phyloP scores from a whole-genome alignment of 768 basidiomycete species.

The Amanita pseudoporphyria region DNA sequence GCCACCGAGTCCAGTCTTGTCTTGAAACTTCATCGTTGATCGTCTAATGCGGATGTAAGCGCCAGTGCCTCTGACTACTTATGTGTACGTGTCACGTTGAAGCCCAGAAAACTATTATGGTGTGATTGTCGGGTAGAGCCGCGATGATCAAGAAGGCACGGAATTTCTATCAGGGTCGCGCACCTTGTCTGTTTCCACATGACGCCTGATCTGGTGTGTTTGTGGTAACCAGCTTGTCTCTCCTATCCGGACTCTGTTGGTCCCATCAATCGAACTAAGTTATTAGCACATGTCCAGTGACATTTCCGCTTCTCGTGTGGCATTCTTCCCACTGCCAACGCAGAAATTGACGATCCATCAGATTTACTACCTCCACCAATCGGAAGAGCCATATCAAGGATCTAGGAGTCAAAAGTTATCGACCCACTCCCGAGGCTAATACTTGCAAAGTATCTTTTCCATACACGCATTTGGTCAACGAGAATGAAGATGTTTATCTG shows the following conservation, averaged over 20 bases:
- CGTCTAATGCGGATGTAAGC: background rate
- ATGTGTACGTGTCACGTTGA: no score
- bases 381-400: no score
- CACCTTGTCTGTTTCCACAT: background rate
- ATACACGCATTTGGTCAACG: background rate
- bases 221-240: slow-evolving; percentile 3
- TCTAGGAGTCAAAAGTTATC: no score
- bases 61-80: background rate
- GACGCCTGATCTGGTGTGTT: background rate
- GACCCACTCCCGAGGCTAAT: no score
- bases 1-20: background rate
- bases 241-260: background rate
- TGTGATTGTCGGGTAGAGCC: background rate
- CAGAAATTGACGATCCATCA: background rate
- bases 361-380: background rate
- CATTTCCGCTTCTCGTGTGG: background rate
- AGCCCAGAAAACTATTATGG: background rate
- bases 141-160: background rate
- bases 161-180: background rate
- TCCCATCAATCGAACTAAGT: background rate
- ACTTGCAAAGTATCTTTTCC: no score
- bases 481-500: background rate
- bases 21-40: background rate
- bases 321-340: background rate
- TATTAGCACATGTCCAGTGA: background rate